Evolutionary conservation across 495 filamentous ascomycete genomes (phyloP), one percentile per base, ranked within the genome.

Genomic region (Pseudevernia furfuracea): DNA sequence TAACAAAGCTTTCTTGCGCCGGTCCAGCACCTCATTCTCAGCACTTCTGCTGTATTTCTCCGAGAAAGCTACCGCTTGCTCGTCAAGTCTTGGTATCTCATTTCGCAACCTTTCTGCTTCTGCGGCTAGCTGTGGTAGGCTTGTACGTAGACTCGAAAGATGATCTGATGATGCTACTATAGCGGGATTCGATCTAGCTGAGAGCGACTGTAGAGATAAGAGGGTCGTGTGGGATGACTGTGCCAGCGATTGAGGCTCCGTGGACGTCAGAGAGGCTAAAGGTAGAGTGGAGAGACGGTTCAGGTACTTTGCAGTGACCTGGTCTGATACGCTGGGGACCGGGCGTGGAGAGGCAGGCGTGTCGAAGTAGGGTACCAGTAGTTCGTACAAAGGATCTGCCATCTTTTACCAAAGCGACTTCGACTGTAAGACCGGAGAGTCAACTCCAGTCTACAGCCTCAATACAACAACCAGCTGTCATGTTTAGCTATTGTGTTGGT

Each of bases 171-270:
- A 94, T 43, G 83, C 79, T 68, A 97, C 90, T 65, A 97, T 86
- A 46, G 89, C 78, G 69, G 89, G 88, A 72, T 97, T 88, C n/a
- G 94, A 97, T 66, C 90, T 89, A 66, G 94, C 92, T 37, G 91
- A 93, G 59, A 97, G 83, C 0, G 86, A 82, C 71, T 99, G 94
- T 2, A 97, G 82, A 15, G 91, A 95, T 39, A 94, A 83, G 15
- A 90, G 82, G n/a, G 88, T 85, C 0, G 88, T 89, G 66, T 97
- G 91, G 10, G 87, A 86, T 55, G 89, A 82, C 68, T 96, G 90
- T 1, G 86, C 75, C 52, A 97, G 81, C 0, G 89, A 89, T 62
- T 92, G 86, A 11, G 87, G 87, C 70, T 99, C 95, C 38, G 83
- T 84, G 43, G 84, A 80, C 38, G 82, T 81, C 55, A 97, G 81